These are phyloP conservation scores for Halteria grandinella DNA, from an alignment of 73 alveolate genomes.

Conservation along the genomic window DNA sequence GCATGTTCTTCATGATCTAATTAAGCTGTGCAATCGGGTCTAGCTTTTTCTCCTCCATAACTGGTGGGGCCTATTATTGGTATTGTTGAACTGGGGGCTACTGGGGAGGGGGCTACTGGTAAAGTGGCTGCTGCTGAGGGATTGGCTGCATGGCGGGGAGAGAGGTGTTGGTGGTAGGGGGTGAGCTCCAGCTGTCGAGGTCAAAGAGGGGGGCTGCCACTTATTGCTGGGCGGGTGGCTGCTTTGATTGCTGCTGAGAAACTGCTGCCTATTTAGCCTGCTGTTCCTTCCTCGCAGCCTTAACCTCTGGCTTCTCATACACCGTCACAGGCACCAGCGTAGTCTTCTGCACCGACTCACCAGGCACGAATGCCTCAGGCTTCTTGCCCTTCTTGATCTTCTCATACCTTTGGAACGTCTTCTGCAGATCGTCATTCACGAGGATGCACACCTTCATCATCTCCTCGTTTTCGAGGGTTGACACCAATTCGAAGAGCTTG, in stretches of 20 bases:
- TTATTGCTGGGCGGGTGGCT: too few species aligned
- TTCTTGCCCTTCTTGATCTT: conserved; percentile 81
- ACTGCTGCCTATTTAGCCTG: background rate
- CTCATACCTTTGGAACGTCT: conserved; percentile 75
- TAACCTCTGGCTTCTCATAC: conserved; percentile 24
- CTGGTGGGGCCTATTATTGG: background rate
- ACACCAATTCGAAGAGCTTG: conserved; percentile 47
- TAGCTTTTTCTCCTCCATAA: background rate
- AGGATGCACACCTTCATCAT: conserved; percentile 79
- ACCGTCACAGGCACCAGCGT: conserved; percentile 20
- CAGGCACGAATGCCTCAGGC: conserved; percentile 69
- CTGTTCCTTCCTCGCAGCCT: background rate
- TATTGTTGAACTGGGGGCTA: conserved; percentile 12
- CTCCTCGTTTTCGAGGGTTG: conserved; percentile 78
- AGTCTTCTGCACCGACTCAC: conserved; percentile 10
- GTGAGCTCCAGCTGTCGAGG: too few species aligned
- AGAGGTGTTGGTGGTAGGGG: too few species aligned
- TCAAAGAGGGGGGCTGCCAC: too few species aligned
- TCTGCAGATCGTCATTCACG: conserved; percentile 83
- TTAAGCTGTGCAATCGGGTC: conserved; percentile 39
- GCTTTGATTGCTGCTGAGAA: too few species aligned
- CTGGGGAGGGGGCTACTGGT: background rate
- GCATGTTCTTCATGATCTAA: conserved; percentile 62
- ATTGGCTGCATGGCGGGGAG: too few species aligned
- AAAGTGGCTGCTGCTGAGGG: background rate